Percentiles rank a stretch among this genome's conserved stretches.
Evolutionary conservation across 1,284 basidiomycete genomes (phyloP).

Genomic region (Termitomyces sp.): DNA sequence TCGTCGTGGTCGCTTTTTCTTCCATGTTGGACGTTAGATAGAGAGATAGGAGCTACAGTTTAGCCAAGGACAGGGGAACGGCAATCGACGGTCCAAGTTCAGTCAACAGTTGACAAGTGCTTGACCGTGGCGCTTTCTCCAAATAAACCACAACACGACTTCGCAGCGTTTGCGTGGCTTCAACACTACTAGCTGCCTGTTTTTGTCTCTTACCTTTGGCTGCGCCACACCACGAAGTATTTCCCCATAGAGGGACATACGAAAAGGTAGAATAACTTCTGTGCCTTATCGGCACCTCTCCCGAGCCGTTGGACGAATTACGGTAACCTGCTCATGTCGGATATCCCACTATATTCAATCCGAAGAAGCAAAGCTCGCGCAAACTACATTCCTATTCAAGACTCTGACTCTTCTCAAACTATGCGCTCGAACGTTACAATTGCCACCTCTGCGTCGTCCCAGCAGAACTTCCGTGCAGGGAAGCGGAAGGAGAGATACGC

Average conservation of each 20-base stretch:
- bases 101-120: neutral
- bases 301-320: neutral
- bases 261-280: neutral
- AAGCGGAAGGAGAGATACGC: slow-evolving; percentile 49
- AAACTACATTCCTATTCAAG: slow-evolving; percentile 43
- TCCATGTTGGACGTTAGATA: slow-evolving; percentile 32
- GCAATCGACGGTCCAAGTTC: neutral
- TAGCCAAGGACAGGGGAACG: too few relatives aligned
- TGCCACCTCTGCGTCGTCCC: slow-evolving; percentile 31
- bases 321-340: slow-evolving; percentile 45
- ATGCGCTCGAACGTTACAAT: slow-evolving; percentile 29
- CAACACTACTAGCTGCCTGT: too few relatives aligned
- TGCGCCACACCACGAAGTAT: slow-evolving; percentile 1
- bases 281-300: neutral
- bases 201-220: neutral
- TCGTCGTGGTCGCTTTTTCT: slow-evolving; percentile 29
- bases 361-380: slow-evolving; percentile 45
- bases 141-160: slow-evolving; percentile 8
- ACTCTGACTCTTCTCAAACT: slow-evolving; percentile 30
- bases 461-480: slow-evolving; percentile 25
- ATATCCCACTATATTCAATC: slow-evolving; percentile 63
- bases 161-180: neutral
- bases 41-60: neutral
- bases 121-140: neutral
- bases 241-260: neutral